A percentile compares a stretch with the other conserved stretches of the same genome.
Conservation (phyloP, 1,139 yeast genomes). For the Hemisphaericaspora lyxosophila region DNA sequence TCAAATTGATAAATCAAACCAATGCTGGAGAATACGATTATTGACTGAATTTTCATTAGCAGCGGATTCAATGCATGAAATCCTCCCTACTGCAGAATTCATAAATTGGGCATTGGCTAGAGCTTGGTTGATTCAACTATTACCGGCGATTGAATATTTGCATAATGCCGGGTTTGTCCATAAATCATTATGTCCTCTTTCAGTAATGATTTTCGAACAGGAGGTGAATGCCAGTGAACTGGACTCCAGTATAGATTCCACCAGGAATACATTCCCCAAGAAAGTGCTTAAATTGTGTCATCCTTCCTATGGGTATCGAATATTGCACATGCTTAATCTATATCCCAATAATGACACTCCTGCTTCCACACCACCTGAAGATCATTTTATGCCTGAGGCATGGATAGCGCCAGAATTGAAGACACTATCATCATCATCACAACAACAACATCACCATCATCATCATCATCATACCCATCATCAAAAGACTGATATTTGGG, state of each 20-base stretch:
- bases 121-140: conserved; percentile 81
- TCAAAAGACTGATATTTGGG: conserved; percentile 90
- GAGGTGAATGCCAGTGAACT: background rate
- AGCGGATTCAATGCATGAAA: conserved; percentile 59
- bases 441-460: no score
- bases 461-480: conserved; percentile 48
- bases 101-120: conserved; percentile 76
- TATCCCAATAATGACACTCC: conserved; percentile 41
- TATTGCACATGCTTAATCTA: conserved; percentile 56
- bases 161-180: conserved; percentile 83
- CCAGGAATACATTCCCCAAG: conserved; percentile 3
- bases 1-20: conserved; percentile 54
- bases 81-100: conserved; percentile 67
- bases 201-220: conserved; percentile 41
- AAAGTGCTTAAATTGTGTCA: conserved; percentile 60
- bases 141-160: conserved; percentile 80
- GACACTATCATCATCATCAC: conserved; percentile 25
- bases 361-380: conserved; percentile 13
- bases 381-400: conserved; percentile 23
- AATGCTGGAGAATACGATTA: conserved; percentile 64
- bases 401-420: conserved; percentile 84
- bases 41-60: conserved; percentile 62
- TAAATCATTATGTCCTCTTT: conserved; percentile 61
- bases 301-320: conserved; percentile 67
- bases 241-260: conserved; percentile 1